Conservation (phyloP, 2,329 filamentous ascomycete genomes). For the Monosporascus ibericus region DNA sequence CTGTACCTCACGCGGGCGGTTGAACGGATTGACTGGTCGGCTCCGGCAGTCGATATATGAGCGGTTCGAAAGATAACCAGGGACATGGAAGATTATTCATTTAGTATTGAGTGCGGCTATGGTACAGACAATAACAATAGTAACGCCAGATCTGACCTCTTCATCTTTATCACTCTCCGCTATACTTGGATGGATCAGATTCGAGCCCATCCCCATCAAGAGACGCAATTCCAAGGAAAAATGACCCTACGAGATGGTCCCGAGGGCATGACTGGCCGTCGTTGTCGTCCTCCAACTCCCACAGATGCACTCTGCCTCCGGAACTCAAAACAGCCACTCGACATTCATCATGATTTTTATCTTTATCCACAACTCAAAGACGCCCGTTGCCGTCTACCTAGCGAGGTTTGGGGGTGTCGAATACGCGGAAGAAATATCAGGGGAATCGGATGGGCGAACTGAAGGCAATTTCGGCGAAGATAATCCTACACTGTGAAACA, state of each 20-base stretch:
- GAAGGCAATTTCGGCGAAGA: not conserved
- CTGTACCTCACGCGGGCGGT: too few species aligned
- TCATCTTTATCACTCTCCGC: not conserved
- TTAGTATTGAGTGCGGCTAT: not conserved
- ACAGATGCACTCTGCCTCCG: not conserved
- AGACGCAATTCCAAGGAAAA: not conserved
- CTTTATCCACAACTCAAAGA: not conserved
- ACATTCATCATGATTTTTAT: not conserved
- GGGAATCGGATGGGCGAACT: not conserved
- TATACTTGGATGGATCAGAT: not conserved
- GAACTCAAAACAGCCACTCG: not conserved
- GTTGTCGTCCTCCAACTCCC: not conserved
- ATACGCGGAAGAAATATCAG: not conserved
- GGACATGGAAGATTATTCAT: not conserved
- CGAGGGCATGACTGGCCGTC: not conserved
- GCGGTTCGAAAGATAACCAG: not conserved
- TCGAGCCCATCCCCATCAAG: not conserved
- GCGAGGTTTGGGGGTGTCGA: not conserved
- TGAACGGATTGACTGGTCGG: too few species aligned
- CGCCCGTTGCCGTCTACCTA: not conserved
- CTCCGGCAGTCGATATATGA: too few species aligned
- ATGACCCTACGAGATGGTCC: not conserved
- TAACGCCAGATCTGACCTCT: not conserved
- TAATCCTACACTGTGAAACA: not conserved
- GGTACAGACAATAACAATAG: not conserved